Conservation (phyloP, 169 alveolate genomes). For the Babesia ovata region DNA sequence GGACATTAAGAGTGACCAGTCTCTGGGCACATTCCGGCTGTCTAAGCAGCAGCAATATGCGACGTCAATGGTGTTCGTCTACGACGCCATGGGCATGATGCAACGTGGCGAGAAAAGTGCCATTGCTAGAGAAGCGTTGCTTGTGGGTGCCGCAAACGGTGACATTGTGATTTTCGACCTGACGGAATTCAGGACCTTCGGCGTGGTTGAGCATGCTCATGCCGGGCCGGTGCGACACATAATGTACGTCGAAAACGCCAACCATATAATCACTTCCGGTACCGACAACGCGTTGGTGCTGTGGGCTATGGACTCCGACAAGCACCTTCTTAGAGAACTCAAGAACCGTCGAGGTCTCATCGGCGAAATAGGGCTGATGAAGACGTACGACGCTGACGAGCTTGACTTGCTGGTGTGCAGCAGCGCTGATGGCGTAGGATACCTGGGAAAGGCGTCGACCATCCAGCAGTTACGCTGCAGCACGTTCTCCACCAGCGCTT, state of each 20-base stretch:
- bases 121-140: conserved; percentile 20
- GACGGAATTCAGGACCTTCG: conserved; percentile 36
- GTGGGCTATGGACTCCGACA: conserved; percentile 68
- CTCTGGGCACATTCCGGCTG: conserved; percentile 46
- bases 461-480: conserved; percentile 61
- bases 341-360: conserved; percentile 58
- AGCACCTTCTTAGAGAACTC: conserved; percentile 44
- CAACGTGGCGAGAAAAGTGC: conserved; percentile 13
- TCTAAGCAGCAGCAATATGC: conserved; percentile 42
- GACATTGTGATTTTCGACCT: conserved; percentile 58
- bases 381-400: conserved; percentile 57
- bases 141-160: conserved; percentile 59
- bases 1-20: conserved; percentile 52
- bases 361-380: conserved; percentile 48
- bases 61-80: conserved; percentile 44
- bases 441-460: conserved; percentile 62
- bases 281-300: conserved; percentile 44
- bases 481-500: conserved; percentile 48
- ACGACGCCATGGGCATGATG: conserved; percentile 37
- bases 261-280: conserved; percentile 37
- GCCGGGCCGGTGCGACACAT: conserved; percentile 28
- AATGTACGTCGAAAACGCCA: conserved; percentile 46
- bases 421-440: conserved; percentile 35
- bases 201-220: conserved; percentile 44
- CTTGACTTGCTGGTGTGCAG: conserved; percentile 64